Conservation (phyloP, 2,329 filamentous ascomycete genomes). For the Tolypocladium amazonense region DNA sequence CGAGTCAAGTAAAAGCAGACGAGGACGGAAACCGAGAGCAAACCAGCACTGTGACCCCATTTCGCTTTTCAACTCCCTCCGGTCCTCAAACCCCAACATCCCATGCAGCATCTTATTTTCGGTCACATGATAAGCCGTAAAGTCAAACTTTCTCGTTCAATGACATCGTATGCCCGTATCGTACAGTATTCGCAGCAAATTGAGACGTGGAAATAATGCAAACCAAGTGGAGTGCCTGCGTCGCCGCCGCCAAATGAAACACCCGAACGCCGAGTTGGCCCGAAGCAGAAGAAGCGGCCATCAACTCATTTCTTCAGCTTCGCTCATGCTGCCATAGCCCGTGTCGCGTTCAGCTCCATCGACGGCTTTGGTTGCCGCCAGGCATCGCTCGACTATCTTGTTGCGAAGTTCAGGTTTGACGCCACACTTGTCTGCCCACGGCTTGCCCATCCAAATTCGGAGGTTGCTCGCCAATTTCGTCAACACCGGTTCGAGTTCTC, state of each 20-base stretch:
- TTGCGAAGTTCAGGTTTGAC: constrained; percentile 40
- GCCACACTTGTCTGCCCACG: constrained; percentile 37
- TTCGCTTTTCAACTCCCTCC: not conserved
- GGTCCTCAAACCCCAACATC: not conserved
- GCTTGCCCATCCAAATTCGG: constrained; percentile 49
- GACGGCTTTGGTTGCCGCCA: constrained; percentile 43
- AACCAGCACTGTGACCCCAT: not conserved
- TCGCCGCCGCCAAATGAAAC: not conserved
- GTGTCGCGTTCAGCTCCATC: constrained; percentile 51
- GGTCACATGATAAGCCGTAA: not conserved
- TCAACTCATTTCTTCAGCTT: constrained; percentile 26
- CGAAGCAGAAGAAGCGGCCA: not conserved
- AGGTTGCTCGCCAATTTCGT: constrained; percentile 47
- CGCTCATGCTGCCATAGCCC: constrained; percentile 49
- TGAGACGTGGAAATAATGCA: not conserved
- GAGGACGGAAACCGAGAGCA: not conserved
- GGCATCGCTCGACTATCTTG: constrained; percentile 43
- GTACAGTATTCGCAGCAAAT: not conserved
- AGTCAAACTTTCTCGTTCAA: not conserved
- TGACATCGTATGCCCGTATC: not conserved
- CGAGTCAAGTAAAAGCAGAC: not conserved
- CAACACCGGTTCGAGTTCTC: constrained; percentile 35
- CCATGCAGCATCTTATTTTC: not conserved
- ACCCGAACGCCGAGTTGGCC: not conserved
- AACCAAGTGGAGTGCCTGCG: not conserved